Evolutionary conservation across 805 yeast genomes (phyloP), one percentile per base, ranked within the genome.

Genomic region (Hemisphaericaspora nanyangensis): DNA sequence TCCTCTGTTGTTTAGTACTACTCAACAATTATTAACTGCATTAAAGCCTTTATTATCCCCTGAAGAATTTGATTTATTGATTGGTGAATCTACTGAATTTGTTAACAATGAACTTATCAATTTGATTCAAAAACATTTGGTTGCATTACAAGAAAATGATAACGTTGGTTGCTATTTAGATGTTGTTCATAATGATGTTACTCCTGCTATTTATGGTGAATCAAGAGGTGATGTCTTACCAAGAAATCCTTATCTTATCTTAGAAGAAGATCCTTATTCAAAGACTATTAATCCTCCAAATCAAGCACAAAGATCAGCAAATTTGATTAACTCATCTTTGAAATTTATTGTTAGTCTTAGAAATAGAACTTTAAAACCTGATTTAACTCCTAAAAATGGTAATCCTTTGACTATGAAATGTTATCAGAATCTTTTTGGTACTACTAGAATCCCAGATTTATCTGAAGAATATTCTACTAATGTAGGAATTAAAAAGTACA

Each of bases 211-310:
- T 26, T 79, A 79, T 49, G 82, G 83, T 13, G 83, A 78, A 39
- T 62, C 79, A 20, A 67, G 80, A 35, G 84, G 85, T 16, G 83
- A 80, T 46, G 76, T 81, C 1, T 62, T 85, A 31, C 95, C 95
- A 5, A 66, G 91, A 44, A 85, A 84, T 54, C 95, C 95, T 1
- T 84, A 82, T 51, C 69, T 85, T 47, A 75, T 85, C 8, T 58
- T 85, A 13, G 88, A 83, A 46, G 83, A 83, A 52, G 95, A 85
- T 47, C 90, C 91, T 1, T 69, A 78, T 45, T 70, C 77, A 13
- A 61, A 61, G 51, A 67, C 73, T 13, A 55, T 68, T 40, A 74
- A 73, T 42, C 81, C 81, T 5, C 85, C 87, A 12, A 66, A 75
- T 37, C 95, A 85, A 60, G 65, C 77, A 8, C 82, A 79, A 45